Percentiles rank a stretch among this genome's conserved stretches.
These are phyloP conservation scores for Salvia sclarea DNA, from an alignment of 305 asterid genomes.

Conservation along the genomic window DNA sequence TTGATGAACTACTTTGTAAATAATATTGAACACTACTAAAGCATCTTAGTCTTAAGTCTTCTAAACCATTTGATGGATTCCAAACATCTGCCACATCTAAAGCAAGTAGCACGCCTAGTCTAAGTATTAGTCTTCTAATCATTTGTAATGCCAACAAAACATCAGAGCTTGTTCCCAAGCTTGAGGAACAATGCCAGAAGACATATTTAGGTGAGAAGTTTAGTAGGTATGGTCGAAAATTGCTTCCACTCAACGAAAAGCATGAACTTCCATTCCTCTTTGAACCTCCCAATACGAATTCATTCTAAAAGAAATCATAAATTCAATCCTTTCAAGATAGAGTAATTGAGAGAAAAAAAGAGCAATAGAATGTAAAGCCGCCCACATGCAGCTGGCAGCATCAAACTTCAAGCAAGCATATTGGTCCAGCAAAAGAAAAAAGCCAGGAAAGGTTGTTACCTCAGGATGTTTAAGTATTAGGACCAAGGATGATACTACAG, in stretches of 20 bases:
- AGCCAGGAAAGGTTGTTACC: slow-evolving; percentile 47
- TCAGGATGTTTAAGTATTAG: slow-evolving; percentile 89
- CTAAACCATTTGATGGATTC: neutral
- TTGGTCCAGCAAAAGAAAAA: neutral
- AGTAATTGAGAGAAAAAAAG: neutral
- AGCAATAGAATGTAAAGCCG: slow-evolving; percentile 14
- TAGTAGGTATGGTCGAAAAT: neutral
- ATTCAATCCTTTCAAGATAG: slow-evolving; percentile 3
- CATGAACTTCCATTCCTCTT: neutral
- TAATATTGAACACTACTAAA: neutral
- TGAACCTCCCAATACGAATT: neutral
- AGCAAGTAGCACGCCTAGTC: neutral
- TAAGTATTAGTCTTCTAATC: neutral
- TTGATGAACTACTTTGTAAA: slow-evolving; percentile 11
- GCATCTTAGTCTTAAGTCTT: slow-evolving; percentile 5
- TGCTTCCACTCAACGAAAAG: neutral
- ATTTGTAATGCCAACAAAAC: neutral
- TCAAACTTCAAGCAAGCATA: slow-evolving; percentile 10
- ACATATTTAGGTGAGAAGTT: neutral
- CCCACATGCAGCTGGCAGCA: slow-evolving; percentile 12
- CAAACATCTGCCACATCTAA: slow-evolving; percentile 7
- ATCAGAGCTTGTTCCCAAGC: neutral
- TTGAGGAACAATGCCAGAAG: neutral
- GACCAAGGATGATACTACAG: slow-evolving; percentile 79
- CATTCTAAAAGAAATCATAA: neutral